Percentiles rank a stretch among this genome's conserved stretches.
phyloP scores from a whole-genome alignment of 2,329 filamentous ascomycete genomes.

The Diaporthe helianthi region DNA sequence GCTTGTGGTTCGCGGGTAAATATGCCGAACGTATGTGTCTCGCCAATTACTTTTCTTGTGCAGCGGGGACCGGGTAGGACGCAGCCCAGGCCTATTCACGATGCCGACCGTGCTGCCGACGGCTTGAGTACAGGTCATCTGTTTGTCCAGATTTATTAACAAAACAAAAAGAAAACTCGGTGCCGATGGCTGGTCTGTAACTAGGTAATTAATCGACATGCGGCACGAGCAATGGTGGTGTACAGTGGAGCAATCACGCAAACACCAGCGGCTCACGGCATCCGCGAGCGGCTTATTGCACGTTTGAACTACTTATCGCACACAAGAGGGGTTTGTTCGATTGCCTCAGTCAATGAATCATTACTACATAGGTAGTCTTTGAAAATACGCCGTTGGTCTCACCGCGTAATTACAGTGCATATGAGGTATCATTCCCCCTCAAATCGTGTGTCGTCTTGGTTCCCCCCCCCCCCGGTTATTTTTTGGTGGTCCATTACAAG shows the following conservation, averaged over 20 bases:
- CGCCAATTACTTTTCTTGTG: not conserved
- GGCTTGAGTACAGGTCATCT: not conserved
- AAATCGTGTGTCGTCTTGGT: not conserved
- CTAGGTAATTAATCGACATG: no score
- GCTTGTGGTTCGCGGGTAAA: slow-evolving; percentile 3
- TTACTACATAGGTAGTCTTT: not conserved
- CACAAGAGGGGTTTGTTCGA: not conserved
- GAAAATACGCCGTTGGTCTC: not conserved
- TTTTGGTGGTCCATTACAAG: not conserved
- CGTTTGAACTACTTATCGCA: no score
- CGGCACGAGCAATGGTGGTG: not conserved
- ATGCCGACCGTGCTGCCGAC: not conserved
- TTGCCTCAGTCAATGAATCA: not conserved
- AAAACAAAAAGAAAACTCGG: not conserved
- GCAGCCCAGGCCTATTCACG: not conserved
- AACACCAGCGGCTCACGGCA: not conserved
- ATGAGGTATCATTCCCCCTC: not conserved
- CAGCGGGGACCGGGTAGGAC: no score
- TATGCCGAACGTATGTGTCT: not conserved
- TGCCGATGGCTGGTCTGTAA: not conserved
- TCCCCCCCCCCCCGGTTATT: no score
- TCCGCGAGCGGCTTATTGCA: not conserved
- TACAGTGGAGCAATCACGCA: not conserved
- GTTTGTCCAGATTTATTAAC: not conserved
- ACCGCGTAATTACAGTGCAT: not conserved